phyloP scores from a whole-genome alignment of 2,329 filamentous ascomycete species.

The Drechmeria coniospora region DNA sequence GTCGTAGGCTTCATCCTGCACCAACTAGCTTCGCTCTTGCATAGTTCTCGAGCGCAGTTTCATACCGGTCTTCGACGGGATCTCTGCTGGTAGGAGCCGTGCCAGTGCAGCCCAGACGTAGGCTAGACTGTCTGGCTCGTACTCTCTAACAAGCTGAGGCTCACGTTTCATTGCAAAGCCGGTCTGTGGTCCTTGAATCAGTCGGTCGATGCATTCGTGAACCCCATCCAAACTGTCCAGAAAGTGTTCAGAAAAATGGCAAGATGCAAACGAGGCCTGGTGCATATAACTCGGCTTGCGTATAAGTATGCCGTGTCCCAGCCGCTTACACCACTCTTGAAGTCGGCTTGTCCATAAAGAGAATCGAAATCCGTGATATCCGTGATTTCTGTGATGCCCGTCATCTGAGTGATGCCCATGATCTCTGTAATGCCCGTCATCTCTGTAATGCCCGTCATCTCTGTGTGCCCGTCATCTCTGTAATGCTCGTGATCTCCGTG shows the following conservation, averaged over 20 bases:
- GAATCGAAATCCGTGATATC: too few species aligned
- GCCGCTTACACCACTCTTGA: constrained; percentile 1
- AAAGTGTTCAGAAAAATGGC: not conserved
- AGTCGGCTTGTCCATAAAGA: too few species aligned
- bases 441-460: too few species aligned
- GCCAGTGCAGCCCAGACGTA: constrained; percentile 1
- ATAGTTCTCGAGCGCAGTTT: not conserved
- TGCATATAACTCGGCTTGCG: constrained; percentile 2
- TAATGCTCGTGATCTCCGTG: too few species aligned
- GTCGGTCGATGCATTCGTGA: not conserved
- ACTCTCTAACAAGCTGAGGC: not conserved
- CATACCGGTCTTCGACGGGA: not conserved
- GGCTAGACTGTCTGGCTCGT: constrained; percentile 1
- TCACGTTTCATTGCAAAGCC: not conserved
- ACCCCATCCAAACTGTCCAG: not conserved
- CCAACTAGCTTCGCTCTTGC: too few species aligned
- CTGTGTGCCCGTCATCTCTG: too few species aligned
- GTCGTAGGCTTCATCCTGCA: not conserved
- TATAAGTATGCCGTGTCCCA: constrained; percentile 2
- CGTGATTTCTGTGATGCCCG: too few species aligned
- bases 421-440: too few species aligned
- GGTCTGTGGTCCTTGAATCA: constrained; percentile 1
- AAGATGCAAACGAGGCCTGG: not conserved
- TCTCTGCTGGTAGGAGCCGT: not conserved
- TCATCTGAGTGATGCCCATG: too few species aligned